Percentiles rank a stretch among this genome's conserved stretches.
Evolutionary conservation across 73 alveolate genomes (phyloP).

Genomic region (Tetrahymena borealis): DNA sequence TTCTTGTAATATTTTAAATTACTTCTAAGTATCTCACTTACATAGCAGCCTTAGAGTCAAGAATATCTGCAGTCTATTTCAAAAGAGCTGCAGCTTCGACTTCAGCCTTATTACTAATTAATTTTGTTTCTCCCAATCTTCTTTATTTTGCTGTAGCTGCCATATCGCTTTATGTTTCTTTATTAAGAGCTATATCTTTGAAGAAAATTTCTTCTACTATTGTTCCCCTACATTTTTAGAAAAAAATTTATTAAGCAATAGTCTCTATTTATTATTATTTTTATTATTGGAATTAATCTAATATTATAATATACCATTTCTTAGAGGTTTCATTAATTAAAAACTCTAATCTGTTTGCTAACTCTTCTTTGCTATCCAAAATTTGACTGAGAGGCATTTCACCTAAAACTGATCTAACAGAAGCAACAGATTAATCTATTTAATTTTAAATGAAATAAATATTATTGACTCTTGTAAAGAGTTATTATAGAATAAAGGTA

Average conservation of each 20-base stretch:
- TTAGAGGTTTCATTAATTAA: neutral
- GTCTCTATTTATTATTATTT: neutral
- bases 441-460: neutral
- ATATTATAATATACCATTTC: neutral
- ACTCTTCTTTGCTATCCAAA: neutral
- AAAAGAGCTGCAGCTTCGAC: constrained; percentile 30
- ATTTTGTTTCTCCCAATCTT: constrained; percentile 29
- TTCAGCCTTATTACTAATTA: constrained; percentile 37
- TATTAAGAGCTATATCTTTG: neutral
- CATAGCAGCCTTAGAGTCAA: constrained; percentile 47
- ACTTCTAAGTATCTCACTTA: constrained; percentile 36
- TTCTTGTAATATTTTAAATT: neutral
- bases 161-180: neutral
- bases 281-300: neutral
- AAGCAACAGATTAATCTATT: neutral
- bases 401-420: neutral
- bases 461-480: no score
- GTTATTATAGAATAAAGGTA: neutral
- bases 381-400: neutral
- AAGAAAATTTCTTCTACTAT: neutral
- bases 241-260: neutral
- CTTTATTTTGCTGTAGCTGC: constrained; percentile 37
- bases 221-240: constrained; percentile 2
- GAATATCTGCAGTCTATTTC: constrained; percentile 32
- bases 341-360: neutral